Conservation (phyloP, 148 eudicot genomes). For the Pharnaceum exiguum region DNA sequence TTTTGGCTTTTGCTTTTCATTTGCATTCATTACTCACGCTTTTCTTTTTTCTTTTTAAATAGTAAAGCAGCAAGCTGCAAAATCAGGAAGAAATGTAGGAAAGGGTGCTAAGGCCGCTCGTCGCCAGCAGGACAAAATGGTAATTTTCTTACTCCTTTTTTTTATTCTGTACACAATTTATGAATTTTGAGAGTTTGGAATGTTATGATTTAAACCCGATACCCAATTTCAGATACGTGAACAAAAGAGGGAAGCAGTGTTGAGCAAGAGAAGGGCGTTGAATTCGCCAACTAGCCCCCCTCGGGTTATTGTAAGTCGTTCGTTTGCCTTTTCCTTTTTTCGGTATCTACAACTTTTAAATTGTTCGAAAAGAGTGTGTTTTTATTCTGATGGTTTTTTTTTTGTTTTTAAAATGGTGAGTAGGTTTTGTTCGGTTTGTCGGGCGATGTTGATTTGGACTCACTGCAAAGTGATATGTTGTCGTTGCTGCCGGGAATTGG, state of each 20-base stretch:
- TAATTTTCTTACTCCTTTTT: constrained; percentile 14
- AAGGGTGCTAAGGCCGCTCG: constrained; percentile 81
- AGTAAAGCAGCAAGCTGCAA: constrained; percentile 61
- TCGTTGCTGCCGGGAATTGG: constrained; percentile 36
- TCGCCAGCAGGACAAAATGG: constrained; percentile 78
- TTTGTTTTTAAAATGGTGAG: neutral
- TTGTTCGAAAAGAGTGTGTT: too few relatives aligned
- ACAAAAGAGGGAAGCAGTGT: constrained; percentile 59
- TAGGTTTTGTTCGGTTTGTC: constrained; percentile 90
- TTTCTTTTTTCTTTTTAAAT: constrained; percentile 3
- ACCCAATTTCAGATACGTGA: constrained; percentile 49
- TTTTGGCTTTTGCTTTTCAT: neutral
- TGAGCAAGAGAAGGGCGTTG: constrained; percentile 71
- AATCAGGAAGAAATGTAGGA: constrained; percentile 45
- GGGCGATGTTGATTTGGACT: constrained; percentile 48
- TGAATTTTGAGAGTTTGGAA: neutral
- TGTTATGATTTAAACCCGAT: too few relatives aligned
- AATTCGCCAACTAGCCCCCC: constrained; percentile 74
- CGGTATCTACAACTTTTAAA: too few relatives aligned
- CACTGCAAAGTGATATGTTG: constrained; percentile 61
- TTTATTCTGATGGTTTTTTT: neutral
- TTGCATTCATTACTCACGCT: neutral
- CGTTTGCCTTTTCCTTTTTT: neutral
- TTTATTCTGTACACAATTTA: neutral
- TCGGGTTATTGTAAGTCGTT: constrained; percentile 67